Evolutionary conservation across 805 yeast genomes (phyloP).

Genomic region (Saccharomycopsis fibuligera): DNA sequence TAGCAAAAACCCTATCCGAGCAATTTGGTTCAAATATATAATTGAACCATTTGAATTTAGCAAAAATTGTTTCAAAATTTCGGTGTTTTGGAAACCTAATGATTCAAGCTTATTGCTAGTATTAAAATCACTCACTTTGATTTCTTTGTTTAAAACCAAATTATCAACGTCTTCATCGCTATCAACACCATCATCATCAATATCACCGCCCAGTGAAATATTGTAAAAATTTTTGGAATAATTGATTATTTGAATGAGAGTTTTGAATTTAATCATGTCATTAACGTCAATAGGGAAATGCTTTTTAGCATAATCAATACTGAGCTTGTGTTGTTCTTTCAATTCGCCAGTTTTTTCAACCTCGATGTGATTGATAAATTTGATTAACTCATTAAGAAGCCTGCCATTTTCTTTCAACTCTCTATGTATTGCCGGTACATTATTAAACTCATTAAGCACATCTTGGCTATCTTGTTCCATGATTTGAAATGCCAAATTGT

Average conservation of each 20-base stretch:
- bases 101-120: neutral
- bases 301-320: slow-evolving; percentile 26
- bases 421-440: slow-evolving; percentile 15
- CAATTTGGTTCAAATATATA: slow-evolving; percentile 12
- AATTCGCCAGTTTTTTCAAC: slow-evolving; percentile 33
- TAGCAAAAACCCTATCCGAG: slow-evolving; percentile 16
- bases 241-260: slow-evolving; percentile 26
- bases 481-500: slow-evolving; percentile 36
- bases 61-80: slow-evolving; percentile 4
- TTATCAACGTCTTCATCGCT: slow-evolving; percentile 4
- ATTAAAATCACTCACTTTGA: neutral
- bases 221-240: slow-evolving; percentile 21
- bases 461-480: slow-evolving; percentile 28
- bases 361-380: slow-evolving; percentile 43
- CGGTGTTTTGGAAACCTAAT: neutral
- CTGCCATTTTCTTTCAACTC: slow-evolving; percentile 27
- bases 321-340: slow-evolving; percentile 31
- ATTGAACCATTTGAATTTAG: neutral
- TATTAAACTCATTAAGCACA: slow-evolving; percentile 24
- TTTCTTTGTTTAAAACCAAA: neutral
- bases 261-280: slow-evolving; percentile 27
- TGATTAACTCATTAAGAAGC: slow-evolving; percentile 43
- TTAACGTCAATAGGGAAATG: slow-evolving; percentile 27
- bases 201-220: slow-evolving; percentile 18
- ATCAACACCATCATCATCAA: slow-evolving; percentile 17